A percentile compares a stretch with the other conserved stretches of the same genome.
phyloP scores from a whole-genome alignment of 2,329 filamentous ascomycete species.

The Aspergillus melleus region DNA sequence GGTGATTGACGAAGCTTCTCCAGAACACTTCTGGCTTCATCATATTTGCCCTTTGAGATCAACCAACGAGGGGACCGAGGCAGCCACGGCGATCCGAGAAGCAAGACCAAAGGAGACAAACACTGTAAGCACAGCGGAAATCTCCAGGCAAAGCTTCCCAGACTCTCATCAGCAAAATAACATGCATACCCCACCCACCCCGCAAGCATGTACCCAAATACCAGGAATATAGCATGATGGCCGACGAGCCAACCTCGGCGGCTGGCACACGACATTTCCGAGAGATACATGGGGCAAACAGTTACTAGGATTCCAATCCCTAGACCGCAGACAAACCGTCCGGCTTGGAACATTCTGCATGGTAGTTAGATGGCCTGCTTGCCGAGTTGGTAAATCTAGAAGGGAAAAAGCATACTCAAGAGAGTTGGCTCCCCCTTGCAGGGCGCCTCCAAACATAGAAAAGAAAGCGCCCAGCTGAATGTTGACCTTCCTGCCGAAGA shows the following conservation, averaged over 20 bases:
- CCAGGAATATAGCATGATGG: slow-evolving; percentile 49
- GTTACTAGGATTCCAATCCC: slow-evolving; percentile 47
- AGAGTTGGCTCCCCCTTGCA: slow-evolving; percentile 49
- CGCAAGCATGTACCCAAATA: slow-evolving; percentile 49
- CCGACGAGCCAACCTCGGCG: slow-evolving; percentile 48
- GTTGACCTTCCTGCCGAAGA: slow-evolving; percentile 46
- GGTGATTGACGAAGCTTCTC: slow-evolving; percentile 39
- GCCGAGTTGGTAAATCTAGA: not conserved
- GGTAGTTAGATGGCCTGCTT: not conserved
- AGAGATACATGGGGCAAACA: slow-evolving; percentile 48
- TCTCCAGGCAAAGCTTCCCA: slow-evolving; percentile 46
- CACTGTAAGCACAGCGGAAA: slow-evolving; percentile 47
- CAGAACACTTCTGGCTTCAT: slow-evolving; percentile 49
- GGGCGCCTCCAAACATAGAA: slow-evolving; percentile 47
- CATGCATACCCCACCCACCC: slow-evolving; percentile 48
- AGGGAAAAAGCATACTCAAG: slow-evolving; percentile 34
- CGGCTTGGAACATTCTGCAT: slow-evolving; percentile 47
- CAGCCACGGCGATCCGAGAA: slow-evolving; percentile 44
- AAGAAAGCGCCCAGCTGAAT: slow-evolving; percentile 50
- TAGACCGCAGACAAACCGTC: slow-evolving; percentile 44
- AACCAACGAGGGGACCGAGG: slow-evolving; percentile 53
- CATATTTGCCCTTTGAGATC: slow-evolving; percentile 46
- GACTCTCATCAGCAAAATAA: slow-evolving; percentile 41
- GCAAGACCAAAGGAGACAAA: slow-evolving; percentile 41
- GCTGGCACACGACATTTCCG: slow-evolving; percentile 43